phyloP scores from a whole-genome alignment of 371 early-diverging fungal species.

The Choanephora cucurbitarum region DNA sequence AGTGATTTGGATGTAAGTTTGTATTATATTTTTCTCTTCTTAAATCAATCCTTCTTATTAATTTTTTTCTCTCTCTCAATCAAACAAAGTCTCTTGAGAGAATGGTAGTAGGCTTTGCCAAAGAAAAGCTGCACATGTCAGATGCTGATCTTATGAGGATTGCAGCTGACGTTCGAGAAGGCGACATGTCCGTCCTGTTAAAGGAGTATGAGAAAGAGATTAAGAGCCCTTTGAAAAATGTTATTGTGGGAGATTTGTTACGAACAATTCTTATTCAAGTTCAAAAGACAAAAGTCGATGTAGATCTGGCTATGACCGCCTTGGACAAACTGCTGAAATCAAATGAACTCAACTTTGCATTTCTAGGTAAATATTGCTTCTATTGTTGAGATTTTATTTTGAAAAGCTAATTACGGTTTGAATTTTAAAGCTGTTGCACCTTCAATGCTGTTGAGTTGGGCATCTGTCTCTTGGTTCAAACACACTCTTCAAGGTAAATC shows the following conservation, averaged over 20 bases:
- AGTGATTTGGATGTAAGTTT: conserved; percentile 75
- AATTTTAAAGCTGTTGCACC: conserved; percentile 61
- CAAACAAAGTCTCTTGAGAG: conserved; percentile 72
- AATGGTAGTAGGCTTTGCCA: conserved; percentile 87
- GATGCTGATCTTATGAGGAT: conserved; percentile 41
- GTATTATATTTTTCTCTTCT: too few species aligned
- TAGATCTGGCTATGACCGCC: conserved; percentile 89
- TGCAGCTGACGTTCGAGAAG: conserved; percentile 58
- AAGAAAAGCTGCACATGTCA: conserved; percentile 53
- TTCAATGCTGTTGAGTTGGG: conserved; percentile 62
- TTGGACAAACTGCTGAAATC: conserved; percentile 91
- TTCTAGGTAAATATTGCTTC: conserved; percentile 52
- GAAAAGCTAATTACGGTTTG: too few species aligned
- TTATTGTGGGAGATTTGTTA: conserved; percentile 72
- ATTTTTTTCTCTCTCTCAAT: too few species aligned
- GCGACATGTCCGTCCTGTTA: conserved; percentile 82
- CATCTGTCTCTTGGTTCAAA: conserved; percentile 51
- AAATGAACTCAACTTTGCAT: conserved; percentile 95
- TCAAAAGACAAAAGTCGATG: conserved; percentile 90
- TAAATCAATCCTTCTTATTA: too few species aligned
- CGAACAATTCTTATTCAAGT: conserved; percentile 89
- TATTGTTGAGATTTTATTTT: too few species aligned
- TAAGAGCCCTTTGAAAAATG: conserved; percentile 66
- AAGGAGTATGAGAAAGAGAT: conserved; percentile 80
- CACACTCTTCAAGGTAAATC: conserved; percentile 36